A percentile compares a stretch with the other conserved stretches of the same genome.
These are phyloP conservation scores for Yarrowia hollandica DNA, from an alignment of 805 yeast genomes.

Conservation along the genomic window DNA sequence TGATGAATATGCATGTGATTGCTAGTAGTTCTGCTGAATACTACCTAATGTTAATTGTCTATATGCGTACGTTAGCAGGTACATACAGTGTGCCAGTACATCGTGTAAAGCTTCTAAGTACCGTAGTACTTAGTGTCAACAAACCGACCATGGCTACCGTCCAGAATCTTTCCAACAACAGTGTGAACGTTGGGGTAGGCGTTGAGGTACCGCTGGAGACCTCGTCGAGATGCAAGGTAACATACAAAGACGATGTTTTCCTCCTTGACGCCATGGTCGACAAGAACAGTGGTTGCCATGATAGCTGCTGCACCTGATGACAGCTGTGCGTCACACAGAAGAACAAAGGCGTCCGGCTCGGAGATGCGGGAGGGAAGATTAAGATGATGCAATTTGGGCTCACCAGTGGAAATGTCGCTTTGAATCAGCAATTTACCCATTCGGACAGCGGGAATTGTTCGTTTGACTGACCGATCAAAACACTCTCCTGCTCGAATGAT, in stretches of 20 bases:
- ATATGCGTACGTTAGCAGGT: not conserved
- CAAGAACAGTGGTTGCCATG: slow-evolving; percentile 86
- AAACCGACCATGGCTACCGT: slow-evolving; percentile 47
- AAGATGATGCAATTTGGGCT: slow-evolving; percentile 87
- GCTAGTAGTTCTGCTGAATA: not conserved
- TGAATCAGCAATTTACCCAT: slow-evolving; percentile 86
- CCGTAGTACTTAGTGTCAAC: slow-evolving; percentile 81
- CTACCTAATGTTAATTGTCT: not conserved
- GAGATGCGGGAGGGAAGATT: slow-evolving; percentile 55
- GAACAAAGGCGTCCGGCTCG: slow-evolving; percentile 42
- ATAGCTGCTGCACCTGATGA: slow-evolving; percentile 91
- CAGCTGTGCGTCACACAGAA: slow-evolving; percentile 82
- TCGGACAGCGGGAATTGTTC: slow-evolving; percentile 67
- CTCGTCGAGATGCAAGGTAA: slow-evolving; percentile 76
- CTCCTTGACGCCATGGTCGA: slow-evolving; percentile 72
- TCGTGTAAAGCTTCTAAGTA: too few species aligned
- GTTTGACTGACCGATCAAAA: slow-evolving; percentile 74
- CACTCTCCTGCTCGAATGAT: slow-evolving; percentile 92
- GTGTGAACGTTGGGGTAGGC: slow-evolving; percentile 73
- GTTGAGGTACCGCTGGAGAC: slow-evolving; percentile 65
- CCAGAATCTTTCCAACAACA: slow-evolving; percentile 60
- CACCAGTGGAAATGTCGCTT: slow-evolving; percentile 86
- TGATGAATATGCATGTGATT: too few species aligned
- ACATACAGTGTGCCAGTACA: too few species aligned
- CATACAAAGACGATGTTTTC: slow-evolving; percentile 66